These are phyloP conservation scores for Fusarium tjaetaba DNA, from an alignment of 2,329 filamentous ascomycete species.

Conservation along the genomic window DNA sequence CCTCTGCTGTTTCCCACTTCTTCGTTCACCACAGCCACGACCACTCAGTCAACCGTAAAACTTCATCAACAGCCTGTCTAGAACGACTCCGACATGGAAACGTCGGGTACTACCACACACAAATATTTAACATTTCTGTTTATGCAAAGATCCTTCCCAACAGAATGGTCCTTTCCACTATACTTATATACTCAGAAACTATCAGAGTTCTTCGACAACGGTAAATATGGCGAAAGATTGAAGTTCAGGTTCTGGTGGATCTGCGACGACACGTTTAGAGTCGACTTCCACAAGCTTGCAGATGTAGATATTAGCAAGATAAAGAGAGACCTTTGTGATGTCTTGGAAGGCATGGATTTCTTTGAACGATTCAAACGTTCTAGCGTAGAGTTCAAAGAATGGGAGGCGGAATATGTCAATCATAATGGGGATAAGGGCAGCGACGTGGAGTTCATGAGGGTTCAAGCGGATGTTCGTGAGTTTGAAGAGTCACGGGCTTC, in stretches of 20 bases:
- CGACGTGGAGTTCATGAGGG: background rate
- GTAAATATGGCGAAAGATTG: background rate
- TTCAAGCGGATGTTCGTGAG: background rate
- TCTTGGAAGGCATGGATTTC: background rate
- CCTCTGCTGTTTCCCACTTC: background rate
- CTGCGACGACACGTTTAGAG: background rate
- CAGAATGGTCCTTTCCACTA: background rate
- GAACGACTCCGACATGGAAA: background rate
- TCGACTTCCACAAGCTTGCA: background rate
- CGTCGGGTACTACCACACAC: no score
- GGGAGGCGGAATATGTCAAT: background rate
- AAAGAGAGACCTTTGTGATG: background rate
- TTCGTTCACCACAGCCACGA: background rate
- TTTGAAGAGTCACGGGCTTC: background rate
- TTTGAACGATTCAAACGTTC: background rate
- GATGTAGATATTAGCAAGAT: background rate
- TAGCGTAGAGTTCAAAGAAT: background rate
- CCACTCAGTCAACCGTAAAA: accelerated
- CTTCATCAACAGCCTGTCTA: background rate
- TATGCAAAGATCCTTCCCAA: background rate
- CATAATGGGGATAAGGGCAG: background rate
- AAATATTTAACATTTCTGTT: background rate
- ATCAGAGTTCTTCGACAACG: background rate
- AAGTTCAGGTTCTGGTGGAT: background rate
- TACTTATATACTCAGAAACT: background rate